Conservation (phyloP, 2,329 filamentous ascomycete genomes). For the Penicillium sp. region DNA sequence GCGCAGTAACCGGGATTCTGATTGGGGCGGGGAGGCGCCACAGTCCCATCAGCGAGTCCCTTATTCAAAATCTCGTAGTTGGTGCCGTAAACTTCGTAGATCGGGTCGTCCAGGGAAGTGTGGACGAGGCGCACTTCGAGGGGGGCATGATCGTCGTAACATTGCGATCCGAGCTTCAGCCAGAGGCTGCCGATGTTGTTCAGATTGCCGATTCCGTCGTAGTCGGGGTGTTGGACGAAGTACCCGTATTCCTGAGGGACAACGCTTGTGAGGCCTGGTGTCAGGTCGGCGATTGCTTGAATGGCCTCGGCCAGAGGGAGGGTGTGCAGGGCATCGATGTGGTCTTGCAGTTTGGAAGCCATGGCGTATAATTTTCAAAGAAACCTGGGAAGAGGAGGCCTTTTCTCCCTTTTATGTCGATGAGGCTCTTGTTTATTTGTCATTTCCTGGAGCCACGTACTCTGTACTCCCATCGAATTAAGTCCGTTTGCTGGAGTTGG, state of each 20-base stretch:
- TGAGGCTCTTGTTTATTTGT: background rate
- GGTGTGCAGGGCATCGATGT: conserved; percentile 15
- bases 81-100: conserved; percentile 16
- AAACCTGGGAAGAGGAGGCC: background rate
- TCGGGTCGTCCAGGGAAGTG: conserved; percentile 11
- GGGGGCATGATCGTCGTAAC: conserved; percentile 18
- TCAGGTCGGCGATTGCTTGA: conserved; percentile 12
- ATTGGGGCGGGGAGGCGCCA: background rate
- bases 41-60: conserved; percentile 8
- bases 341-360: conserved; percentile 5
- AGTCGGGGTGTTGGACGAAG: conserved; percentile 15
- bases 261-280: conserved; percentile 14
- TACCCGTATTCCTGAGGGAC: conserved; percentile 13
- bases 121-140: conserved; percentile 20
- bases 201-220: conserved; percentile 16
- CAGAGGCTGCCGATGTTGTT: conserved; percentile 18
- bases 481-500: background rate
- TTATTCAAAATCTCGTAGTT: background rate
- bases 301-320: conserved; percentile 13
- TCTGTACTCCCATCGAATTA: background rate
- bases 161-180: conserved; percentile 11
- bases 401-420: background rate
- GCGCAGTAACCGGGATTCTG: conserved; percentile 10
- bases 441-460: background rate
- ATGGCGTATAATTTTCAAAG: background rate